Percentiles rank a stretch among this genome's conserved stretches.
phyloP scores from a whole-genome alignment of 148 eudicot species.

The Rhododendron henanense region DNA sequence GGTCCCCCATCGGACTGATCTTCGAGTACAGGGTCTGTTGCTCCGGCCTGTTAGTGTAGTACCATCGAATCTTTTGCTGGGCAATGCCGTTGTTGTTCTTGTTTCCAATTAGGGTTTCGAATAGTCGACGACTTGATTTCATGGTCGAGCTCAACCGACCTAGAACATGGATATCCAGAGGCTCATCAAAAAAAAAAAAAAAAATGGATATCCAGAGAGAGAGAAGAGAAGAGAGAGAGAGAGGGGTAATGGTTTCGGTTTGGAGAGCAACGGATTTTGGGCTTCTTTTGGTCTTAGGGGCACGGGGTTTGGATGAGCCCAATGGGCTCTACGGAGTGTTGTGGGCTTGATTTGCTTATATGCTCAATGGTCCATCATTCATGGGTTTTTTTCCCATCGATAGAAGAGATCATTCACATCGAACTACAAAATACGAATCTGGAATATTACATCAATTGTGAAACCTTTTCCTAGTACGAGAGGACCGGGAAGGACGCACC shows the following conservation, averaged over 20 bases:
- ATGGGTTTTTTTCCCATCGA: no score
- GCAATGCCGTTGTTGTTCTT: constrained; percentile 2
- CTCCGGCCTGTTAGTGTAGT: constrained; percentile 26
- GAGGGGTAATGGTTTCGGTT: no score
- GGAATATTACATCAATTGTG: no score
- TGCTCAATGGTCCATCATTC: background rate
- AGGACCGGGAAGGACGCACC: no score
- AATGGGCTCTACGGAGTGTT: background rate
- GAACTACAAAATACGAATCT: no score
- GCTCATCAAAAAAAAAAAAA: no score
- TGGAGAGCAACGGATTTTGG: background rate
- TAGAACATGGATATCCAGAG: constrained; percentile 8
- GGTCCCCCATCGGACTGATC: constrained; percentile 77
- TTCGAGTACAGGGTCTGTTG: constrained; percentile 46
- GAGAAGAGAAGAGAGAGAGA: constrained; percentile 7
- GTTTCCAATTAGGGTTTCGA: constrained; percentile 20
- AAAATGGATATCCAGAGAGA: no score
- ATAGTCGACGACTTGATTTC: constrained; percentile 15
- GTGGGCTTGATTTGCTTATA: background rate
- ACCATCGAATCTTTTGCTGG: constrained; percentile 20
- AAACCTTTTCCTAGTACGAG: no score
- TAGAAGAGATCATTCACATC: no score
- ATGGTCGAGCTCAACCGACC: constrained; percentile 16
- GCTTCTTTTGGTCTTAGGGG: background rate
- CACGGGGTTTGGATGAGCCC: background rate